Conservation (phyloP, 495 filamentous ascomycete species). For the Jackrogersella multiformis region DNA sequence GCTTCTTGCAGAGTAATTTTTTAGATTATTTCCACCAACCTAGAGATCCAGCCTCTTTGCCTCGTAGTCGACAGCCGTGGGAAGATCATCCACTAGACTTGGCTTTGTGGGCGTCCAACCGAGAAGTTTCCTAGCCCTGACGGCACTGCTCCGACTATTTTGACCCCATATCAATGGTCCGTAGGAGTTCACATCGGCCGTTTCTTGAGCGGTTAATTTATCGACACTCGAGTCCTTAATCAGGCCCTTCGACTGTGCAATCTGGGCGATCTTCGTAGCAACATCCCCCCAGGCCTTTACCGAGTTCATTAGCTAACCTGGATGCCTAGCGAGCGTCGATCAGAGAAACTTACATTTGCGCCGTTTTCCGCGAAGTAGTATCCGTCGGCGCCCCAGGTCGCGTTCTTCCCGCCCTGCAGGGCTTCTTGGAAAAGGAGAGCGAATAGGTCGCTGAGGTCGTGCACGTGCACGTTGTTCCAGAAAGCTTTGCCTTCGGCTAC, state of each 20-base stretch:
- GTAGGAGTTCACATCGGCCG: background rate
- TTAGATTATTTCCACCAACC: no score
- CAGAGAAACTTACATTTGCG: background rate
- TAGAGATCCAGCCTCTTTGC: background rate
- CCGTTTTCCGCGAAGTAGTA: conserved; percentile 2
- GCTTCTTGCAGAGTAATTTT: no score
- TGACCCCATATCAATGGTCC: background rate
- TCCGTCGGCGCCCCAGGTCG: background rate
- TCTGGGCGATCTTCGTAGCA: background rate
- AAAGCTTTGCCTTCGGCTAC: background rate
- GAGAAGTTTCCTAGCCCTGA: background rate
- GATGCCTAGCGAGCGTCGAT: background rate
- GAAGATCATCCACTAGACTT: background rate
- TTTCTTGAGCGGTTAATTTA: background rate
- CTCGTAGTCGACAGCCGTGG: background rate
- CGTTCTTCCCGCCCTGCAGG: background rate
- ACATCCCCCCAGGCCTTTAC: background rate
- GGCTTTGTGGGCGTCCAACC: background rate
- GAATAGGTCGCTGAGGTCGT: background rate
- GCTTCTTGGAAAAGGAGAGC: background rate
- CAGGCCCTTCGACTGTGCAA: background rate
- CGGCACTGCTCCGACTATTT: background rate
- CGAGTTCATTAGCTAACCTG: background rate
- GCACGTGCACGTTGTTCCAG: background rate
- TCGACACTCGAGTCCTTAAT: background rate